Evolutionary conservation across 2,329 filamentous ascomycete species (phyloP), one percentile per base, ranked within the genome.

Genomic region (Aspergillus aculeatus): DNA sequence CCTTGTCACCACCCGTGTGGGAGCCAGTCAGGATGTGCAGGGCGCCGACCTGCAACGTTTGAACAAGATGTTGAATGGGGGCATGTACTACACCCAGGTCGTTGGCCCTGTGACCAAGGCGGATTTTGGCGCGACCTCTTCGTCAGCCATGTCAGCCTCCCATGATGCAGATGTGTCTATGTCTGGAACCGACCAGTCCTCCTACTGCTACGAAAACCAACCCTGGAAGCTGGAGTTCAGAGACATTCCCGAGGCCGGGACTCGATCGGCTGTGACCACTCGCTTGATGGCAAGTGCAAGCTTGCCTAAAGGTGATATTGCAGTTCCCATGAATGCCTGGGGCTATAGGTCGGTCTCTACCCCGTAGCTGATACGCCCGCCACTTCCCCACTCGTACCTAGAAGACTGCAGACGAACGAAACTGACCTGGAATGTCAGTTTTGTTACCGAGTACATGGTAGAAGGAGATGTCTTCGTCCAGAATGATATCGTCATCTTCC

Each of bases 381-480:
- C n/a, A 29, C 26, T 50, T 59, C 52, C 59, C 65, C 58, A 29
- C 10, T 4, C 29, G 56, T 19, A 57, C 29, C 16, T 9, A 2
- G 38, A 41, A 21, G 26, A 14, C 26, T 23, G 14, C 26, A 29
- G 26, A 7, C 26, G 26, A 35, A 6, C 10, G 23, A 23, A n/a
- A 57, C 58, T 64, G 59, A 64, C 61, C 50, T 53, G 60, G 12
- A 24, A 2, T 38, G 31, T 29, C 61, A 86, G 84, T 54, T 85
- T 83, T 62, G 79, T 83, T 23, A 83, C 81, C 5, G 83, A 87
- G 66, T 86, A 84, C 67, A 73, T 85, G 54, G 69, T 84, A 21
- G 78, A 83, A 66, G 85, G 85, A 24, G 79, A 86, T 66, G 80
- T 81, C 58, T 84, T 87, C 65, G 79, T 87, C 41, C 78, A 83